Conservation (phyloP, 78 protist genomes). For the Dictyostelium brefeldianum region DNA sequence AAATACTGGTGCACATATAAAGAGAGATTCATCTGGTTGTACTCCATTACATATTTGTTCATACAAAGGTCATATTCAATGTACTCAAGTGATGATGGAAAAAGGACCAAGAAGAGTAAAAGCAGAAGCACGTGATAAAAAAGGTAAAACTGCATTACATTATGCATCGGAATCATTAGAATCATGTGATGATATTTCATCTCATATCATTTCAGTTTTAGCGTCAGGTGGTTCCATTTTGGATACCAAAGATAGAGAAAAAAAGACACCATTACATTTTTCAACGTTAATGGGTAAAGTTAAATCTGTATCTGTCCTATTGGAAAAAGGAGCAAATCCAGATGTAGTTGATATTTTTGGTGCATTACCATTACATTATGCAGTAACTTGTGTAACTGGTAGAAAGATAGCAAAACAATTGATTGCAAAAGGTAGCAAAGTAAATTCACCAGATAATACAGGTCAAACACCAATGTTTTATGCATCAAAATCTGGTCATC, state of each 20-base stretch:
- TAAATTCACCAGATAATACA: slow-evolving; percentile 52
- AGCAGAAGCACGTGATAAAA: slow-evolving; percentile 80
- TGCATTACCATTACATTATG: slow-evolving; percentile 67
- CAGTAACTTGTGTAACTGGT: slow-evolving; percentile 35
- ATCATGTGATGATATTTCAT: slow-evolving; percentile 38
- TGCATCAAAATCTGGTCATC: slow-evolving; percentile 54
- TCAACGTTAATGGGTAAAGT: slow-evolving; percentile 67
- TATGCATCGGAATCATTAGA: slow-evolving; percentile 53
- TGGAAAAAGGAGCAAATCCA: slow-evolving; percentile 71
- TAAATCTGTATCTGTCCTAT: slow-evolving; percentile 36
- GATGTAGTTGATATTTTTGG: slow-evolving; percentile 58
- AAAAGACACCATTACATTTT: slow-evolving; percentile 70
- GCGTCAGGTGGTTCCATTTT: slow-evolving; percentile 57
- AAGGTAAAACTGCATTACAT: slow-evolving; percentile 77
- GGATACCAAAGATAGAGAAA: slow-evolving; percentile 69
- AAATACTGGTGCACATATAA: slow-evolving; percentile 69
- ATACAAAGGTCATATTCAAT: slow-evolving; percentile 27
- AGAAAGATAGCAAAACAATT: slow-evolving; percentile 59
- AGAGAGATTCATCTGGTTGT: slow-evolving; percentile 54
- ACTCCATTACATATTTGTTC: slow-evolving; percentile 67
- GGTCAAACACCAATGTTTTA: slow-evolving; percentile 78
- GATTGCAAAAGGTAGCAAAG: slow-evolving; percentile 38
- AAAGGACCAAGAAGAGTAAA: slow-evolving; percentile 76
- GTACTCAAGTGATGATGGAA: slow-evolving; percentile 35
- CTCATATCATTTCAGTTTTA: slow-evolving; percentile 19